Conservation (phyloP, 2,329 filamentous ascomycete genomes). For the Trichophyton rubrum region DNA sequence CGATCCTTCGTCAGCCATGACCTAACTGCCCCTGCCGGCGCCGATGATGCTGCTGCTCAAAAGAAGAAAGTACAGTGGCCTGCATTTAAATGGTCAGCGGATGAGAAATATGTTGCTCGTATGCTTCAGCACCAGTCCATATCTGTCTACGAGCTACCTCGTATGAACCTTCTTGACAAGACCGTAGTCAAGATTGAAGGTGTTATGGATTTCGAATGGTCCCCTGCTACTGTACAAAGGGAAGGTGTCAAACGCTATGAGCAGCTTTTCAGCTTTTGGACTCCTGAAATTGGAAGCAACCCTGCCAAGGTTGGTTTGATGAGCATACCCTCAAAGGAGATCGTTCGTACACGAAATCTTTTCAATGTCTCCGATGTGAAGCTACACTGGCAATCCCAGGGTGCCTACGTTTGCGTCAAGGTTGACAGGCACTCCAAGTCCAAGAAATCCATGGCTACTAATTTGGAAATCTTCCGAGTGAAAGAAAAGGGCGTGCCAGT, state of each 20-base stretch:
- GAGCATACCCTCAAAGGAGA: constrained; percentile 88
- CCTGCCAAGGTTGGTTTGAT: constrained; percentile 94
- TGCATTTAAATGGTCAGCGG: constrained; percentile 97
- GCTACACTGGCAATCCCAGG: constrained; percentile 96
- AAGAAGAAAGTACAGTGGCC: constrained; percentile 98
- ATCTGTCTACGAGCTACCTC: constrained; percentile 76
- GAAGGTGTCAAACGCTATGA: constrained; percentile 85
- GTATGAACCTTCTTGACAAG: constrained; percentile 84
- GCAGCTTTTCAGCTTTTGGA: constrained; percentile 97
- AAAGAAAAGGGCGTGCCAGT: constrained; percentile 96
- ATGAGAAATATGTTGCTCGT: constrained; percentile 92
- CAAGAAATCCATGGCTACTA: constrained; percentile 94
- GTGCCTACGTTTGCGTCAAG: constrained; percentile 91
- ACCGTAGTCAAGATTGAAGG: constrained; percentile 91
- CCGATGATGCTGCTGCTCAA: constrained; percentile 48
- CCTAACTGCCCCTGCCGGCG: constrained; percentile 41
- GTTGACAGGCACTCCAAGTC: constrained; percentile 98
- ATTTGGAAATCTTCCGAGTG: constrained; percentile 95
- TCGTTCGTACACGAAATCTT: constrained; percentile 86
- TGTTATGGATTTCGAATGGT: constrained; percentile 97
- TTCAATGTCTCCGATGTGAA: constrained; percentile 98
- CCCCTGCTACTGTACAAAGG: constrained; percentile 66
- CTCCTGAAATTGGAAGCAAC: constrained; percentile 93
- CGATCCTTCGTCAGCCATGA: constrained; percentile 91
- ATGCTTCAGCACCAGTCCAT: constrained; percentile 81